phyloP scores from a whole-genome alignment of 176 grass and related monocot species.

The Bothriochloa decipiens region DNA sequence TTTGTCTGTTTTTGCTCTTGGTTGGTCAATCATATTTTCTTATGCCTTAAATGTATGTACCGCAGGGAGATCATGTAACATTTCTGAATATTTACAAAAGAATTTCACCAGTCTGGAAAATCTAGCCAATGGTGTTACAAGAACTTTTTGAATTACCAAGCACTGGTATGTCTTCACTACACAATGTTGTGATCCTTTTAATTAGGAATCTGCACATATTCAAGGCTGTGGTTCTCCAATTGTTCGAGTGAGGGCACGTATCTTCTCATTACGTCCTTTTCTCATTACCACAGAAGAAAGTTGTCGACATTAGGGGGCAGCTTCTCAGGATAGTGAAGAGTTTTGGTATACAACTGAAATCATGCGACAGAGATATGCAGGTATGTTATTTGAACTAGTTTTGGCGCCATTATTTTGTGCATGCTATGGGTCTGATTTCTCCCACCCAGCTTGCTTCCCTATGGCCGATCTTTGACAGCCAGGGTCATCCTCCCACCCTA shows the following conservation, averaged over 20 bases:
- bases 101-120: slow-evolving; percentile 88
- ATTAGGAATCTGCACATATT: slow-evolving; percentile 23
- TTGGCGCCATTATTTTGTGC: neutral
- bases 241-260: neutral
- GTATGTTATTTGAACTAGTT: slow-evolving; percentile 34
- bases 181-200: neutral
- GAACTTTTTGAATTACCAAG: slow-evolving; percentile 93
- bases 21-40: neutral
- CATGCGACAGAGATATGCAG: slow-evolving; percentile 90
- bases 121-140: slow-evolving; percentile 98
- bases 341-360: slow-evolving; percentile 80
- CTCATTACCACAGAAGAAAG: slow-evolving; percentile 77
- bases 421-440: neutral
- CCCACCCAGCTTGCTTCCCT: neutral
- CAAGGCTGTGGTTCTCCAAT: slow-evolving; percentile 22
- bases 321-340: slow-evolving; percentile 74
- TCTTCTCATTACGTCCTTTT: slow-evolving; percentile 20
- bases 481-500: neutral
- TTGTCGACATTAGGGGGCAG: slow-evolving; percentile 86
- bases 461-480: neutral
- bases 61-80: slow-evolving; percentile 92
- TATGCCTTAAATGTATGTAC: slow-evolving; percentile 34
- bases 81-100: slow-evolving; percentile 96
- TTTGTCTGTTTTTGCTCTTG: slow-evolving; percentile 19
- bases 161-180: slow-evolving; percentile 67